Evolutionary conservation across 2,329 filamentous ascomycete species (phyloP).

Genomic region (Stachybotrys chartarum): DNA sequence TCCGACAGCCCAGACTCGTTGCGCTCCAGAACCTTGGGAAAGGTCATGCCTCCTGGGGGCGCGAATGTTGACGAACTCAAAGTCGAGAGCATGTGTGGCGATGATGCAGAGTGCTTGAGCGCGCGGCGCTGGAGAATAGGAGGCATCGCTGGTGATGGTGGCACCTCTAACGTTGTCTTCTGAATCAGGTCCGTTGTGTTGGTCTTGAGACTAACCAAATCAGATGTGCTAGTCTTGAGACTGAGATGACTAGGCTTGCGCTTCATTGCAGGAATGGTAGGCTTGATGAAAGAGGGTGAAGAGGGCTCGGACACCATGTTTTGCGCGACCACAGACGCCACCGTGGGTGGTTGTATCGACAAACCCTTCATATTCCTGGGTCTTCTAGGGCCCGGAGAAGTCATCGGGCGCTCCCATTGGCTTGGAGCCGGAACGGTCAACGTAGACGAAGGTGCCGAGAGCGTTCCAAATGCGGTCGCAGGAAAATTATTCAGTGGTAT

Average conservation of each 20-base stretch:
- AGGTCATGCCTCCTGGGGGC: slow-evolving; percentile 55
- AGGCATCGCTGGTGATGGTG: slow-evolving; percentile 46
- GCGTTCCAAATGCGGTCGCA: slow-evolving; percentile 47
- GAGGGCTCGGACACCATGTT: slow-evolving; percentile 56
- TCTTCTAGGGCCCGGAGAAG: slow-evolving; percentile 62
- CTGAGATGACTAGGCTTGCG: slow-evolving; percentile 74
- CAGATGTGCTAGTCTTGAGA: slow-evolving; percentile 61
- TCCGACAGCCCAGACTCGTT: slow-evolving; percentile 55
- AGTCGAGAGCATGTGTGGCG: slow-evolving; percentile 57
- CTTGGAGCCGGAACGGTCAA: slow-evolving; percentile 36
- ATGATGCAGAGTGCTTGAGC: slow-evolving; percentile 61
- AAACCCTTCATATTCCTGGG: slow-evolving; percentile 80
- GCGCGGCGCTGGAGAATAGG: slow-evolving; percentile 56
- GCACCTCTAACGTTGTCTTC: slow-evolving; percentile 42
- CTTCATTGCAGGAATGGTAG: slow-evolving; percentile 61
- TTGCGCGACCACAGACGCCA: slow-evolving; percentile 36
- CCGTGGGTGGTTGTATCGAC: slow-evolving; percentile 62
- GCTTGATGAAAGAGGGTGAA: slow-evolving; percentile 75
- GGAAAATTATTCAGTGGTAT: slow-evolving; percentile 64
- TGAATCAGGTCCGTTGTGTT: slow-evolving; percentile 34
- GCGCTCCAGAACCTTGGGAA: slow-evolving; percentile 52
- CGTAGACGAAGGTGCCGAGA: slow-evolving; percentile 28
- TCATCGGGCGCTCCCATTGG: slow-evolving; percentile 51
- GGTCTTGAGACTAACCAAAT: not conserved
- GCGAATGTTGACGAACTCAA: slow-evolving; percentile 54